phyloP scores from a whole-genome alignment of 2,329 filamentous ascomycete species.

The Madurella fahalii region DNA sequence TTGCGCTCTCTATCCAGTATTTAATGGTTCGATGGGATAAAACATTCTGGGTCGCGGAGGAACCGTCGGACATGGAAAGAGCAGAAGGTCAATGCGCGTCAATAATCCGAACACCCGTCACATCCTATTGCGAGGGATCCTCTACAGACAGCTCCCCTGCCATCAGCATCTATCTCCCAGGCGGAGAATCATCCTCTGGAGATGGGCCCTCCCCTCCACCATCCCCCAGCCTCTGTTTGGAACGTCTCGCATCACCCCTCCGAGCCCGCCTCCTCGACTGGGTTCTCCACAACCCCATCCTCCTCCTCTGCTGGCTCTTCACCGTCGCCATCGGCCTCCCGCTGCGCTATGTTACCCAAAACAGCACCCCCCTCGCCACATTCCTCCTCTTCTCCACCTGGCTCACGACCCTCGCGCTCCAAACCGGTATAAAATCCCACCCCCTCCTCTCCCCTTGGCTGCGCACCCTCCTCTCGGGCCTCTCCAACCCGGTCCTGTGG shows the following conservation, averaged over 20 bases:
- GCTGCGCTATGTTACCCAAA: slow-evolving; percentile 31
- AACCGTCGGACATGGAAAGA: slow-evolving; percentile 5
- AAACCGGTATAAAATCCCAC: slow-evolving; percentile 34
- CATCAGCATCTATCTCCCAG: not conserved
- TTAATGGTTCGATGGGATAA: slow-evolving; percentile 21
- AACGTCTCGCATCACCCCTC: not conserved
- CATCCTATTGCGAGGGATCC: slow-evolving; percentile 3
- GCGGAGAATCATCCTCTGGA: slow-evolving; percentile 2
- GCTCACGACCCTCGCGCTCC: slow-evolving; percentile 39
- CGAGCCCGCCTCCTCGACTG: not conserved
- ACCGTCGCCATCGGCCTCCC: slow-evolving; percentile 40
- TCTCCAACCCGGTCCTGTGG: slow-evolving; percentile 46
- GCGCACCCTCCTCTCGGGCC: slow-evolving; percentile 33
- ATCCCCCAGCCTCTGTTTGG: not conserved
- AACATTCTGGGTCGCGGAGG: not conserved
- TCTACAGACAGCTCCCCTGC: slow-evolving; percentile 7
- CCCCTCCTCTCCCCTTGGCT: slow-evolving; percentile 20
- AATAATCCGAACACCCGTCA: not conserved
- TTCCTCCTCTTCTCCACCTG: slow-evolving; percentile 48
- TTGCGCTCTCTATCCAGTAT: slow-evolving; percentile 28
- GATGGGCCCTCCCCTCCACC: not conserved
- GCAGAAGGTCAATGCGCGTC: not conserved
- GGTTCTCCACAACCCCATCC: slow-evolving; percentile 27
- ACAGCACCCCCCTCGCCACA: slow-evolving; percentile 42
- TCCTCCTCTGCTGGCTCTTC: slow-evolving; percentile 30